Percentiles rank a stretch among this genome's conserved stretches.
phyloP scores from a whole-genome alignment of 83 land plant genomes.

The Picea mariana region DNA sequence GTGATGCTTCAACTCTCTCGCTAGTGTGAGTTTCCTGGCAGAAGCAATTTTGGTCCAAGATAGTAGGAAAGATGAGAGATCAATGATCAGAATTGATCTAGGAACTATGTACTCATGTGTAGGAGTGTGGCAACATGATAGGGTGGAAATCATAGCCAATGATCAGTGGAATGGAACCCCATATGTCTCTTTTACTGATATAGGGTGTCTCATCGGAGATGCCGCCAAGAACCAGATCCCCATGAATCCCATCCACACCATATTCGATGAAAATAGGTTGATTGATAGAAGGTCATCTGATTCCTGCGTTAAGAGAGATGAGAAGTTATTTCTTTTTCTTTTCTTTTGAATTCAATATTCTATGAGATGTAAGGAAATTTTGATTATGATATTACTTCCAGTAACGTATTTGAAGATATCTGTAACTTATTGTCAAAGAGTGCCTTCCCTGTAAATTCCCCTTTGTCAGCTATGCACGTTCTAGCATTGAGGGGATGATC shows the following conservation, averaged over 20 bases:
- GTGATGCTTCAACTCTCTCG: too few relatives aligned
- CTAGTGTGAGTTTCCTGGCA: too few relatives aligned
- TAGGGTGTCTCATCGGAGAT: background rate
- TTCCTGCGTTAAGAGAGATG: slow-evolving; percentile 18
- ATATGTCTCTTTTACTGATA: slow-evolving; percentile 16
- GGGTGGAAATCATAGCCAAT: slow-evolving; percentile 27
- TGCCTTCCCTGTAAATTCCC: slow-evolving; percentile 71
- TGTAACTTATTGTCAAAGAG: slow-evolving; percentile 81
- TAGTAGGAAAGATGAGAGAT: too few relatives aligned
- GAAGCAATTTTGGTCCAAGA: too few relatives aligned
- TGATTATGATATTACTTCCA: slow-evolving; percentile 75
- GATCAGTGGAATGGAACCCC: slow-evolving; percentile 26
- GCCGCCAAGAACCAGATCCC: slow-evolving; percentile 25
- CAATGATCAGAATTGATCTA: too few relatives aligned
- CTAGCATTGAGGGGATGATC: slow-evolving; percentile 89
- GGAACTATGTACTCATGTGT: slow-evolving; percentile 16
- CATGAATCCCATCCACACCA: slow-evolving; percentile 27
- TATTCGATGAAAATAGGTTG: slow-evolving; percentile 25
- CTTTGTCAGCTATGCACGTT: slow-evolving; percentile 73
- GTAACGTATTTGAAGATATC: slow-evolving; percentile 80
- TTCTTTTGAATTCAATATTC: background rate
- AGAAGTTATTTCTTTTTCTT: background rate
- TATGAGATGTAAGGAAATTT: slow-evolving; percentile 83
- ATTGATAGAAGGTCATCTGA: slow-evolving; percentile 20
- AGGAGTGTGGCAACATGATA: slow-evolving; percentile 23